Evolutionary conservation across 2,329 filamentous ascomycete genomes (phyloP).

Genomic region (Diplodia mutila): DNA sequence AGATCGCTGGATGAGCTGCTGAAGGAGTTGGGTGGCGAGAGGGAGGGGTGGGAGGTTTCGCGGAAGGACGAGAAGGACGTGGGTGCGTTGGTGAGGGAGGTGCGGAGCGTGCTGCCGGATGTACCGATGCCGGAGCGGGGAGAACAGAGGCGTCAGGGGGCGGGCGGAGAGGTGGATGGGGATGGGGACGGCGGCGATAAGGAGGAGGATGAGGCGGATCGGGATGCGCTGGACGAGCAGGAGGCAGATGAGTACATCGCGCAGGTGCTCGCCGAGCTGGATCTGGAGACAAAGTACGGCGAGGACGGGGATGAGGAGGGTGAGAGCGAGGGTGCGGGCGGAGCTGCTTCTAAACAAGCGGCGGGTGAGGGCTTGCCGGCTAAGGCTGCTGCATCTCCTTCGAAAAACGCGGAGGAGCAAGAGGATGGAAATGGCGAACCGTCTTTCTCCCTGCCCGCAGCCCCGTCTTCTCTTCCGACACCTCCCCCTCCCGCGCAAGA

Average conservation of each 20-base stretch:
- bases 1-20: conserved; percentile 53
- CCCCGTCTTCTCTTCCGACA: conserved; percentile 40
- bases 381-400: conserved; percentile 27
- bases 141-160: conserved; percentile 9
- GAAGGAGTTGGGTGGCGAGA: conserved; percentile 42
- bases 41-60: conserved; percentile 44
- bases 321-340: background rate
- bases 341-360: background rate
- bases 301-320: background rate
- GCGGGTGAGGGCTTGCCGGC: background rate
- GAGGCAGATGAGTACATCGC: conserved; percentile 54
- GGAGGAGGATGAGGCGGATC: conserved; percentile 25
- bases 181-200: conserved; percentile 22
- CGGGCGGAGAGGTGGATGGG: background rate
- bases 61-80: conserved; percentile 48
- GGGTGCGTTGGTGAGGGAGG: conserved; percentile 46
- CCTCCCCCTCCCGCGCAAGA: conserved; percentile 32
- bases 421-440: conserved; percentile 27
- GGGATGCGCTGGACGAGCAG: conserved; percentile 30
- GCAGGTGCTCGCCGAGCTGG: conserved; percentile 51
- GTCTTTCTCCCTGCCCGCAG: conserved; percentile 47
- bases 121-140: conserved; percentile 29
- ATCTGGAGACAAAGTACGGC: conserved; percentile 47
- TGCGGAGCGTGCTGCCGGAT: conserved; percentile 44
- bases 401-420: conserved; percentile 32